phyloP scores from a whole-genome alignment of 2,329 filamentous ascomycete species.

The Arachnomyces sp. region DNA sequence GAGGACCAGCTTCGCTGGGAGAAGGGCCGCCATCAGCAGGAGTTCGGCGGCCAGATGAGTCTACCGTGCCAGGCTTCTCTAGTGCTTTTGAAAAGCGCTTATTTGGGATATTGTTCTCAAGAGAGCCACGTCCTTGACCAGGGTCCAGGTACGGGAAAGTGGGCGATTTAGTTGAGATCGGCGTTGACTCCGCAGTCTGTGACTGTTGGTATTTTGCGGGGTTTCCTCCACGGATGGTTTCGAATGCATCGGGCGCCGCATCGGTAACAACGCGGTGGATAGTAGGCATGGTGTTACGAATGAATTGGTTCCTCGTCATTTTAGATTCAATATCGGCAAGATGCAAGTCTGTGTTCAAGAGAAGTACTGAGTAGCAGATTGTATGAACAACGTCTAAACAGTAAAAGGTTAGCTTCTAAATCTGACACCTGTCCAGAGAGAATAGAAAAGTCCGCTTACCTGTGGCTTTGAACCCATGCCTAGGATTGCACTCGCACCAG shows the following conservation, averaged over 20 bases:
- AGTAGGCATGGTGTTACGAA: conserved; percentile 92
- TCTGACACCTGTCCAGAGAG: neutral
- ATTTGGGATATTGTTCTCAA: conserved; percentile 14
- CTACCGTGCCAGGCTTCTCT: conserved; percentile 20
- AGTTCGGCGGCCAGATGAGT: conserved; percentile 21
- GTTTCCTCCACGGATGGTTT: conserved; percentile 40
- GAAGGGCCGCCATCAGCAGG: conserved; percentile 28
- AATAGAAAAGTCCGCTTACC: conserved; percentile 46
- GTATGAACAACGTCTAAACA: conserved; percentile 81
- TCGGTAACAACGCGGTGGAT: conserved; percentile 69
- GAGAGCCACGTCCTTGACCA: conserved; percentile 10
- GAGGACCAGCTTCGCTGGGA: conserved; percentile 57
- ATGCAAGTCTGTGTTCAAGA: conserved; percentile 93
- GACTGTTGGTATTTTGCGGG: conserved; percentile 15
- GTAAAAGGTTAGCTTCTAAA: conserved; percentile 23
- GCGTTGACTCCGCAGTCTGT: conserved; percentile 2
- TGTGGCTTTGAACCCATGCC: conserved; percentile 82
- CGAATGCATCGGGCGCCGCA: conserved; percentile 58
- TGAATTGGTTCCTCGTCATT: conserved; percentile 90
- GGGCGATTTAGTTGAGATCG: conserved; percentile 4
- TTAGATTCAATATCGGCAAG: conserved; percentile 90
- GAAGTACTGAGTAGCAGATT: conserved; percentile 89
- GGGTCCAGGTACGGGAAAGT: conserved; percentile 3
- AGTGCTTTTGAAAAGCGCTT: conserved; percentile 12
- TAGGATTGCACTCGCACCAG: conserved; percentile 90